Base-by-base conservation (phyloP, 805 yeast species). In the Starmerella khaoyaiensis region DNA sequence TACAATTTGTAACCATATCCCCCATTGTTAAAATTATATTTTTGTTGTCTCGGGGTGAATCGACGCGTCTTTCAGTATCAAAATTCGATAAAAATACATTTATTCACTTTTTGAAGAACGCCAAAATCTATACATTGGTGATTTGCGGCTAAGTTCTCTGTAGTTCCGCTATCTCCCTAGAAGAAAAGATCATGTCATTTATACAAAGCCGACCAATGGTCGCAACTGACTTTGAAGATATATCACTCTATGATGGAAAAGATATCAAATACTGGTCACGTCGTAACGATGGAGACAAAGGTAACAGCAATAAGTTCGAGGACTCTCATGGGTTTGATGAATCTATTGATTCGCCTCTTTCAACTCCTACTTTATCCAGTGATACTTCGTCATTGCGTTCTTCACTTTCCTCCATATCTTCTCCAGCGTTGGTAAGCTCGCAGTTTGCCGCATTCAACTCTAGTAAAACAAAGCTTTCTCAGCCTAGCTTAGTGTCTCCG, bases 381-480 rank as follows among this genome's bases (percentile, higher is more conserved):
- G 54, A 50, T 30, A 33, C 45, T 17, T 47, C 51, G 12, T 47
- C 51, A 12, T 18, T 48, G 28, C 37, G 54, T 21, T 47, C 51
- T 4, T 41, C 47, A 12, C 21, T 47, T 12, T 39, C 45, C 8
- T 44, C 50, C 2, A 21, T 38, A 4, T 39, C 48, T 4, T 39
- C 46, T 5, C 52, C 54, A 4, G 37, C 46, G 3, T 36, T 49
- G 5, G 35, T 28, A 12, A n/a, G 9, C 24, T 19, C 37, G 14
- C 37, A 14, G 11, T 21, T 24, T n/a, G 32, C 5, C 21, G 20
- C 21, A 6, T 16, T 15, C 10, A 7, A 5, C 7, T 10, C 11
- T 7, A 30, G 14, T 12, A 16, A 5, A 12, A 16, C 5, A 5
- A 5, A 17, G 4, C 6, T 16, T 10, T 9, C 15, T 5, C 11